phyloP scores from a whole-genome alignment of 75 land plant species.

The Ceratopteris richardii region DNA sequence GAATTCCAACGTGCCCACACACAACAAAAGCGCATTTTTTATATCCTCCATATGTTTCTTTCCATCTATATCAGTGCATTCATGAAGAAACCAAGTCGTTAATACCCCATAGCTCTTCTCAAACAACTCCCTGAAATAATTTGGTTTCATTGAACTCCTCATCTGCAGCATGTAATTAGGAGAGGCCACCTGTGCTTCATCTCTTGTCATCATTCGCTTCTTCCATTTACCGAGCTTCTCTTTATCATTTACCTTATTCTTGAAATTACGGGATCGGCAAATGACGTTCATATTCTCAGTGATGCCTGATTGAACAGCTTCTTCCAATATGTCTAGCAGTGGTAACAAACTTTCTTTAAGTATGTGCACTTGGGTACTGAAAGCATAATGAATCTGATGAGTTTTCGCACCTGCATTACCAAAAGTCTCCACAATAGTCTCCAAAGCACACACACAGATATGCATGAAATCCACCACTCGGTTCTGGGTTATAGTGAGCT shows the following conservation, averaged over 20 bases:
- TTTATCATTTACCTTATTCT: not conserved
- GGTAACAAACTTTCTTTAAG: not conserved
- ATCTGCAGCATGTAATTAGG: not conserved
- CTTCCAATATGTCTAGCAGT: constrained; percentile 1
- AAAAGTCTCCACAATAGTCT: not conserved
- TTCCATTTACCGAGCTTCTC: not conserved
- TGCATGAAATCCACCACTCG: constrained; percentile 35
- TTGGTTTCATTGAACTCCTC: not conserved
- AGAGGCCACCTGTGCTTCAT: not conserved
- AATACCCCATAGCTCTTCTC: constrained; percentile 1
- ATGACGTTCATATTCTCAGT: not conserved
- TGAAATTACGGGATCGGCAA: not conserved
- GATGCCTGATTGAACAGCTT: not conserved
- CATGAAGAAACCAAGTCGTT: not conserved
- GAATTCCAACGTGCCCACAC: constrained; percentile 34
- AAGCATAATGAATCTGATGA: not conserved
- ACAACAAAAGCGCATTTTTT: constrained; percentile 9
- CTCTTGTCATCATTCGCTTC: not conserved
- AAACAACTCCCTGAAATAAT: not conserved
- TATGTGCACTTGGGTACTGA: not conserved
- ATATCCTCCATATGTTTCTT: not conserved
- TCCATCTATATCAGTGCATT: not conserved
- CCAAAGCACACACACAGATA: constrained; percentile 17
- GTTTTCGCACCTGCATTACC: not conserved
- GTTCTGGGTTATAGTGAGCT: constrained; percentile 16